phyloP scores from a whole-genome alignment of 495 filamentous ascomycete species.

The Thozetella sp. region DNA sequence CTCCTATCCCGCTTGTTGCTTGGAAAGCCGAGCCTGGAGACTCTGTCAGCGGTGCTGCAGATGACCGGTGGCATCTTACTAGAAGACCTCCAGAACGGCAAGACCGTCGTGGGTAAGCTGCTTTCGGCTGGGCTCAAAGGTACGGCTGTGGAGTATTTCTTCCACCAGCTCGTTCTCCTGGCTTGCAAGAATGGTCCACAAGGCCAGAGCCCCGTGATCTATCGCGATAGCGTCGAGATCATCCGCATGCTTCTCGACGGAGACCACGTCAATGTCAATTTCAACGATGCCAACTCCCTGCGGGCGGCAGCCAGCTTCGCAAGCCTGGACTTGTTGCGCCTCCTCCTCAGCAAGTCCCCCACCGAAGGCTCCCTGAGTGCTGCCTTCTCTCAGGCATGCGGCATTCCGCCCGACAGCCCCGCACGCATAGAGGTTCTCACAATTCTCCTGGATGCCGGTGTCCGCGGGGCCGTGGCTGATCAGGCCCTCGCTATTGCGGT shows the following conservation, averaged over 20 bases:
- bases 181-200: background rate
- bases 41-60: background rate
- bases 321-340: background rate
- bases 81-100: background rate
- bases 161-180: background rate
- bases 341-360: background rate
- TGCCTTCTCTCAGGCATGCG: background rate
- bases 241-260: background rate
- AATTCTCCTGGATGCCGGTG: background rate
- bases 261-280: conserved; percentile 1
- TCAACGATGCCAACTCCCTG: background rate
- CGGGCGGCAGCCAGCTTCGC: background rate
- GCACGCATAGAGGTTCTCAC: background rate
- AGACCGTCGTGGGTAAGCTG: background rate
- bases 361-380: background rate
- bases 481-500: background rate
- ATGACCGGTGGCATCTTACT: background rate
- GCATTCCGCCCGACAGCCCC: background rate
- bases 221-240: background rate
- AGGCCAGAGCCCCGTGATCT: background rate
- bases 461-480: background rate
- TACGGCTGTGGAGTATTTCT: background rate
- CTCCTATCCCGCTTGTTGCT: background rate
- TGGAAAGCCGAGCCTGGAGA: background rate
- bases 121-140: background rate